Evolutionary conservation across 441 rosid genomes (phyloP).

Genomic region (Populus hybrid): DNA sequence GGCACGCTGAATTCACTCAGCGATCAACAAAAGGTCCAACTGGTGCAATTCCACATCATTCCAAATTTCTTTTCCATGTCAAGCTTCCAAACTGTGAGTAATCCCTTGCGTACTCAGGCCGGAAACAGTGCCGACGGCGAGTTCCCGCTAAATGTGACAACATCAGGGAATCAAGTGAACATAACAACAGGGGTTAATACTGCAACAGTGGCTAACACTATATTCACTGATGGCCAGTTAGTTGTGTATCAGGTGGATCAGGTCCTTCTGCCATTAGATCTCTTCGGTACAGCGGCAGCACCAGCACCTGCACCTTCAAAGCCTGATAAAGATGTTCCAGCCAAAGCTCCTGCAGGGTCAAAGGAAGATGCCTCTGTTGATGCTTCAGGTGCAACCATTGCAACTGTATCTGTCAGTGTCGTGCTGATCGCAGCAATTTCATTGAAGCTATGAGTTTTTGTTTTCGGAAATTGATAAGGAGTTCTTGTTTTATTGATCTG

Average conservation of each 20-base stretch:
- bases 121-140: constrained; percentile 54
- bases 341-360: constrained; percentile 50
- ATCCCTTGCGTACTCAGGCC: constrained; percentile 86
- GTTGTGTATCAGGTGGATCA: constrained; percentile 81
- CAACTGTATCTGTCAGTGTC: constrained; percentile 11
- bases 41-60: constrained; percentile 77
- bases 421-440: constrained; percentile 34
- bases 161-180: constrained; percentile 82
- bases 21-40: constrained; percentile 71
- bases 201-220: constrained; percentile 63
- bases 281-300: constrained; percentile 49
- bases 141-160: constrained; percentile 71
- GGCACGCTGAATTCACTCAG: constrained; percentile 68
- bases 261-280: constrained; percentile 64
- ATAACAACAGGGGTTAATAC: constrained; percentile 70
- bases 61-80: constrained; percentile 57
- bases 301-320: constrained; percentile 57
- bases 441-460: constrained; percentile 34
- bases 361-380: constrained; percentile 36
- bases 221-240: constrained; percentile 47
- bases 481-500: not conserved
- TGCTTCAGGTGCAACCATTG: constrained; percentile 40
- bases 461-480: not conserved
- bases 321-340: constrained; percentile 43
- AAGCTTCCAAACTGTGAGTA: constrained; percentile 80